Conservation (phyloP, 345 rosid genomes). For the Arabidopsis suecica region DNA sequence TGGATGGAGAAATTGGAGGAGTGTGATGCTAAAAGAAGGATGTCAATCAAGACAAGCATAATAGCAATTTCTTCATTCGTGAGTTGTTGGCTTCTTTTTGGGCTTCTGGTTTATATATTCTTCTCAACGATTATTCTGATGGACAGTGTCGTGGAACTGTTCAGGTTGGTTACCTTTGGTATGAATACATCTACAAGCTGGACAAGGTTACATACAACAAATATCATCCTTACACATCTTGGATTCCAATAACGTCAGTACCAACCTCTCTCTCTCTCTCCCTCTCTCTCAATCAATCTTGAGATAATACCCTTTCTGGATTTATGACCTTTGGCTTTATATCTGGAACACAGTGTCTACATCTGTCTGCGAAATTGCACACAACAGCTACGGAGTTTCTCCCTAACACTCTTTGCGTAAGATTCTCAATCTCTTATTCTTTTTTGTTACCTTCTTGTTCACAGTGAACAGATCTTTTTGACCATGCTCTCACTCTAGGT, state of each 20-base stretch:
- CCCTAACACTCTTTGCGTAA: constrained; percentile 82
- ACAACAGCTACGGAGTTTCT: constrained; percentile 71
- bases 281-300: not conserved
- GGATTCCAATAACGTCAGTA: constrained; percentile 95
- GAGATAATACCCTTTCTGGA: not conserved
- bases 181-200: constrained; percentile 83
- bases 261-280: not conserved
- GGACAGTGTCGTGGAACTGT: constrained; percentile 10
- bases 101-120: not conserved
- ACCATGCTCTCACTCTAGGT: constrained; percentile 52
- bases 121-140: constrained; percentile 13
- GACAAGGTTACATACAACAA: constrained; percentile 94
- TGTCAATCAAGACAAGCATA: constrained; percentile 65
- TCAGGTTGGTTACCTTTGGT: constrained; percentile 93
- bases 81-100: constrained; percentile 46
- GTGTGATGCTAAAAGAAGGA: constrained; percentile 70
- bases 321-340: constrained; percentile 14
- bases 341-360: constrained; percentile 69
- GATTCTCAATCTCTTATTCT: constrained; percentile 42
- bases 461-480: not conserved
- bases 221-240: constrained; percentile 93
- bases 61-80: constrained; percentile 60
- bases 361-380: constrained; percentile 87
- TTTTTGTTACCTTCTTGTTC: not conserved
- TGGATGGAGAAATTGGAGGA: constrained; percentile 98